A percentile compares a stretch with the other conserved stretches of the same genome.
These are phyloP conservation scores for Secale cereale DNA, from an alignment of 176 grass and related monocot genomes.

Conservation along the genomic window DNA sequence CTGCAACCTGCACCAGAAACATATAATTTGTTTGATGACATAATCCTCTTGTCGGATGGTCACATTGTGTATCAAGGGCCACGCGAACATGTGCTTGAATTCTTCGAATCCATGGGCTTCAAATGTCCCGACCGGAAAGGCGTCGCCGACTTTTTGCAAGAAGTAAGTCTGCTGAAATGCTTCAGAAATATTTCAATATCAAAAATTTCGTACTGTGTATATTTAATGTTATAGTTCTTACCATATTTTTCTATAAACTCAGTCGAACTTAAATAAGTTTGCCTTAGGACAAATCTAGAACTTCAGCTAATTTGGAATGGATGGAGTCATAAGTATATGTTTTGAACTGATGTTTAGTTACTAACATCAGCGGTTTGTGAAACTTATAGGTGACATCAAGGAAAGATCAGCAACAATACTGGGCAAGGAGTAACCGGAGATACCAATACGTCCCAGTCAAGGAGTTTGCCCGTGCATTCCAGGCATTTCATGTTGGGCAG, in stretches of 20 bases:
- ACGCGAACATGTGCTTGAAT: conserved; percentile 56
- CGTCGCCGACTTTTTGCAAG: conserved; percentile 66
- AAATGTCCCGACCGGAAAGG: conserved; percentile 63
- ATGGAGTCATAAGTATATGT: background rate
- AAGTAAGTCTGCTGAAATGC: conserved; percentile 22
- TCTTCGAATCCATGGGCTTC: conserved; percentile 63
- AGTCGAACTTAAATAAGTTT: no score
- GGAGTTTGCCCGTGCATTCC: conserved; percentile 50
- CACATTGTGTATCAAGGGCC: conserved; percentile 71
- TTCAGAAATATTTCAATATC: background rate
- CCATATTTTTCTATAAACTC: no score
- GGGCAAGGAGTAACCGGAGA: conserved; percentile 5
- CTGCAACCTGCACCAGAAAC: conserved; percentile 67
- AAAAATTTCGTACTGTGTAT: no score
- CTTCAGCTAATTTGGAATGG: no score
- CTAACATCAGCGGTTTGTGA: background rate
- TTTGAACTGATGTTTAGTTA: background rate
- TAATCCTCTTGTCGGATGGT: conserved; percentile 63
- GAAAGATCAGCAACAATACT: conserved; percentile 61
- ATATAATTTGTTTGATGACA: conserved; percentile 59
- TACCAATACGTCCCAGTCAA: conserved; percentile 46
- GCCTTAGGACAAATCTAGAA: no score
- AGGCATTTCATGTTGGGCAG: conserved; percentile 43
- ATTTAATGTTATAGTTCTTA: no score
- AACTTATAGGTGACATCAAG: conserved; percentile 53